Percentiles rank a stretch among this genome's conserved stretches.
Evolutionary conservation across 225 moss, liverwort and hornwort species (phyloP).

Genomic region (Physcomitrellopsis africana): DNA sequence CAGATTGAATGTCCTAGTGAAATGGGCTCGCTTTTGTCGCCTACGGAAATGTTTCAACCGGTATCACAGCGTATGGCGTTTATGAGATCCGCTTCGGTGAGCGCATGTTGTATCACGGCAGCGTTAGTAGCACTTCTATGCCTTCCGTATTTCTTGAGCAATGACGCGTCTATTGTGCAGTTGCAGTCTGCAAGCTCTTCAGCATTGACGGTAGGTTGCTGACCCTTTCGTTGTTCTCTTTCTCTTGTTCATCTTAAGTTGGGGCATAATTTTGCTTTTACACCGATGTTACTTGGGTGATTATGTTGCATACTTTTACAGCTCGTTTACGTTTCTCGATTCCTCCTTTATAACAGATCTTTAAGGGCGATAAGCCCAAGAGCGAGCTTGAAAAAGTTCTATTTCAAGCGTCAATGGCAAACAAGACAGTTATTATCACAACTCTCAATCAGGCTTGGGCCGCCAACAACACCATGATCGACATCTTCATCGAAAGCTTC

Average conservation of each 20-base stretch:
- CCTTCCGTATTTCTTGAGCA: slow-evolving; percentile 1
- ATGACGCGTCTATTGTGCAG: slow-evolving; percentile 1
- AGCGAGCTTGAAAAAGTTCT: slow-evolving; percentile 47
- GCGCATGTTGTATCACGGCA: neutral
- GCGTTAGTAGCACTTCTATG: slow-evolving; percentile 19
- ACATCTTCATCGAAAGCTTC: slow-evolving; percentile 70
- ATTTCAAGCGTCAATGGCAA: slow-evolving; percentile 55
- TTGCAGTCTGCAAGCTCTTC: slow-evolving; percentile 13
- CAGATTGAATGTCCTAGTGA: no score
- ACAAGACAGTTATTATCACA: slow-evolving; percentile 77
- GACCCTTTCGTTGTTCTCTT: neutral
- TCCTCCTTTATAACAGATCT: neutral
- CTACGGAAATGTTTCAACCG: no score
- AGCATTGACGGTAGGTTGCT: slow-evolving; percentile 12
- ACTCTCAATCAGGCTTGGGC: slow-evolving; percentile 89
- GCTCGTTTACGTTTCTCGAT: neutral
- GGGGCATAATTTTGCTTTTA: no score
- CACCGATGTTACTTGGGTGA: neutral
- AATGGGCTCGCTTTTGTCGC: no score
- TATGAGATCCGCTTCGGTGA: neutral
- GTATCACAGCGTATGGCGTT: no score
- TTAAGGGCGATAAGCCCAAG: neutral
- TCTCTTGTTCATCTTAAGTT: no score
- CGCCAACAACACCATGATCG: slow-evolving; percentile 68
- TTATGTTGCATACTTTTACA: neutral